Conservation (phyloP, 2,329 filamentous ascomycete genomes). For the Phialophora tarda region DNA sequence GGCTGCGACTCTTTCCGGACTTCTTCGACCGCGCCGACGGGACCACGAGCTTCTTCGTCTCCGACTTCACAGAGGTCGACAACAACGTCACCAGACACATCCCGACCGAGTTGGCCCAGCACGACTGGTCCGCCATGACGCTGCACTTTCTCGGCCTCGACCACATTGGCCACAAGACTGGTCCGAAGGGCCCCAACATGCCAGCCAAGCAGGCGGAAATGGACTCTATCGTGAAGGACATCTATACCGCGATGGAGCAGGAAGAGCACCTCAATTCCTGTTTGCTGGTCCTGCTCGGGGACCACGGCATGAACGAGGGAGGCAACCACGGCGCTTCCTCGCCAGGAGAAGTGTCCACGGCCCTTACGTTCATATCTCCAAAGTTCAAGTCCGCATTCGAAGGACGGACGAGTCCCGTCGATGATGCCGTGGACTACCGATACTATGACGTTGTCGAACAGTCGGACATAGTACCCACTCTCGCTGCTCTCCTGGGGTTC, state of each 20-base stretch:
- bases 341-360: constrained; percentile 90
- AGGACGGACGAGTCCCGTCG: constrained; percentile 58
- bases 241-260: constrained; percentile 76
- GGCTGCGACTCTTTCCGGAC: constrained; percentile 92
- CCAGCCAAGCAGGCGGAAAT: constrained; percentile 90
- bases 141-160: constrained; percentile 95
- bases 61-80: constrained; percentile 97
- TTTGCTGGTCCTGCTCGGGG: constrained; percentile 83
- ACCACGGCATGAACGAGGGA: constrained; percentile 99
- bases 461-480: constrained; percentile 88
- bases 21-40: constrained; percentile 88
- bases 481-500: constrained; percentile 84
- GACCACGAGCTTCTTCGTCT: constrained; percentile 97
- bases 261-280: constrained; percentile 75
- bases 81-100: constrained; percentile 95
- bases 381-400: constrained; percentile 68
- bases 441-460: constrained; percentile 90
- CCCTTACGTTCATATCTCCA: constrained; percentile 87
- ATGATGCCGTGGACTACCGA: constrained; percentile 66
- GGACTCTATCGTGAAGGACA: constrained; percentile 77
- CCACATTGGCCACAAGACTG: constrained; percentile 96
- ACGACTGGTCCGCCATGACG: constrained; percentile 92
- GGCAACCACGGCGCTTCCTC: constrained; percentile 96
- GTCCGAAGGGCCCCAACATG: constrained; percentile 88
- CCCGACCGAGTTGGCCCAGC: constrained; percentile 71